Base-by-base conservation (phyloP, 768 basidiomycete genomes). In the Boletus sensibilis region DNA sequence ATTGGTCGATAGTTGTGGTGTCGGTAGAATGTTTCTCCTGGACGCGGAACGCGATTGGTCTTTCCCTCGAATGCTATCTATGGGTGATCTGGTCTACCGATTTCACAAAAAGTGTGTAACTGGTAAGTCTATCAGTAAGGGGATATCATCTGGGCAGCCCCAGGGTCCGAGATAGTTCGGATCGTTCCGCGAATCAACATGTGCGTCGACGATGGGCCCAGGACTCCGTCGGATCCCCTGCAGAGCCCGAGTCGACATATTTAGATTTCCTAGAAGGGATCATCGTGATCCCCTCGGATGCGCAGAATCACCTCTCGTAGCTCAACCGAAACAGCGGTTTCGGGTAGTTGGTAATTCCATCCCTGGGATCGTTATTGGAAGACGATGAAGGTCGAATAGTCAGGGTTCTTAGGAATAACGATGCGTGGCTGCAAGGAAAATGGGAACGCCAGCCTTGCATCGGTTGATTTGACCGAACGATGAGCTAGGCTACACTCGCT, bases 211-310 rank as follows among this genome's bases (percentile, higher is more conserved):
- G 2, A 29, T n/a, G n/a, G 18, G 34, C 11, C 21, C 4, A 20
- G 12, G 41, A 18, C 35, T 35, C 49, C 56, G 46, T 58, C 60
- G 46, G 59, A 64, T 64, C 56, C 40, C 64, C 45, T 46, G 21
- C 23, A 57, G 61, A 60, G 46, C 51, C 42, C n/a, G 14, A 18
- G 41, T n/a, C 20, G 35, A 61, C 45, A 18, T 10, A 46, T 55
- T 37, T 46, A 23, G 29, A 21, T 18, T 37, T 13, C 16, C 9
- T 41, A 23, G 34, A 38, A 38, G 33, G 40, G 42, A 9, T 41
- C 27, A 21, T 53, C n/a, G 25, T 35, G 58, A 57, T 58, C 53
- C 53, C 43, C 60, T 63, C 64, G 64, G 61, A 54, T 59, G 43
- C 43, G 46, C 59, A 56, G 40, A 48, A 50, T 47, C 53, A 16